Evolutionary conservation across 2,329 filamentous ascomycete species (phyloP), one percentile per base, ranked within the genome.

Genomic region (Penicillium hordei): DNA sequence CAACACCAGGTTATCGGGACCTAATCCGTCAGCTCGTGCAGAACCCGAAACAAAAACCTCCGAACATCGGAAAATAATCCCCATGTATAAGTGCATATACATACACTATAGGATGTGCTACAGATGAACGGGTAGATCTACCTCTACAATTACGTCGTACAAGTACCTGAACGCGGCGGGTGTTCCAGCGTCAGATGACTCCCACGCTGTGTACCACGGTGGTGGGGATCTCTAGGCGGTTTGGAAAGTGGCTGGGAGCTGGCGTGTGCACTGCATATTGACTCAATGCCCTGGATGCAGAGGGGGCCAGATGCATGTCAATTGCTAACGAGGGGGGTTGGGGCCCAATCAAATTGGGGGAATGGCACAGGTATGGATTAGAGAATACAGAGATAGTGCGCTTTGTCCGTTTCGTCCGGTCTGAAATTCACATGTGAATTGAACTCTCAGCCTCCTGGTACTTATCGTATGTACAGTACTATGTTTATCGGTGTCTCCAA

Each of bases 151-250:
- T 36, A 51, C 1, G 43, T 48, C 31, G 44, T n/a, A 49, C 45
- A 43, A 34, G 36, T 51, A 50, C 45, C 45, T 36, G 45, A 27
- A 13, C 38, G 13, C 38, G 6, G n/a, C 40, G 57, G 56, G 42
- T 61, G 61, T 55, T 59, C 60, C 48, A 43, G 46, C 53, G 63
- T 66, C 64, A 65, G 58, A 62, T 65, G 64, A 66, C 61, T 55
- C 44, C 42, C 55, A 61, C 53, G 54, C 51, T 38, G 54, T 60
- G 55, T 39, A 58, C 43, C 17, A 29, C 4, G 8, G 38, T 27
- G 50, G n/a, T 33, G 21, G 46, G 39, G 23, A 25, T 49, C 38
- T 52, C 38, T 33, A 52, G 49, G 48, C 43, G 48, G 48, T 51
- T 63, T 36, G 38, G 40, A 61, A 59, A 45, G 46, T 49, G 57